Percentiles rank a stretch among this genome's conserved stretches.
phyloP scores from a whole-genome alignment of 2,329 filamentous ascomycete genomes.

The Microascus cirrosus region DNA sequence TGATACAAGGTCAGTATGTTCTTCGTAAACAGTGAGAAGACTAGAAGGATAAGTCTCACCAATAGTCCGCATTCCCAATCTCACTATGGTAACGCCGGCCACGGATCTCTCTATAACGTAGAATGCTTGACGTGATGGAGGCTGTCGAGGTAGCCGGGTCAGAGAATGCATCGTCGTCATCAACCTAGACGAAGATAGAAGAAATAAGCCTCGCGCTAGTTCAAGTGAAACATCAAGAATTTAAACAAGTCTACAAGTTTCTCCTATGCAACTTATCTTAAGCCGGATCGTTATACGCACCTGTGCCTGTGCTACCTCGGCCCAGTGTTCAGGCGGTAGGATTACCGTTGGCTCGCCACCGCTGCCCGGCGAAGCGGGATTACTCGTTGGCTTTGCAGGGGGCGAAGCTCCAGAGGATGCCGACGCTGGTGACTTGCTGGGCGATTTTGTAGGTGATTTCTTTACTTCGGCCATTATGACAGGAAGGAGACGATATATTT shows the following conservation, averaged over 20 bases:
- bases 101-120: conserved; percentile 17
- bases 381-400: too few species aligned
- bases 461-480: too few species aligned
- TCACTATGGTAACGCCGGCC: conserved; percentile 8
- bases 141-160: conserved; percentile 13
- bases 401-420: too few species aligned
- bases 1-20: too few species aligned
- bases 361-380: too few species aligned
- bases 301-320: not conserved
- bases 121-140: conserved; percentile 18
- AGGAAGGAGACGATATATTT: too few species aligned
- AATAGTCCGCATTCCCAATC: conserved; percentile 15
- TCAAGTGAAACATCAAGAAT: not conserved
- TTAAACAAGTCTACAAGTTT: not conserved
- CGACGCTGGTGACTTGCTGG: too few species aligned
- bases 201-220: not conserved
- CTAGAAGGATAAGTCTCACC: conserved; percentile 7
- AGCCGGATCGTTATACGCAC: not conserved
- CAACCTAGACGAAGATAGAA: not conserved
- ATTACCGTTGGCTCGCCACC: not conserved
- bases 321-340: not conserved
- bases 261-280: not conserved
- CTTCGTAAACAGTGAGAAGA: too few species aligned
- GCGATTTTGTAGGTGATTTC: too few species aligned
- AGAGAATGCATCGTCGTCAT: not conserved